Percentiles rank a stretch among this genome's conserved stretches.
Conservation (phyloP, 768 basidiomycete species). For the Agrocybe praecox region DNA sequence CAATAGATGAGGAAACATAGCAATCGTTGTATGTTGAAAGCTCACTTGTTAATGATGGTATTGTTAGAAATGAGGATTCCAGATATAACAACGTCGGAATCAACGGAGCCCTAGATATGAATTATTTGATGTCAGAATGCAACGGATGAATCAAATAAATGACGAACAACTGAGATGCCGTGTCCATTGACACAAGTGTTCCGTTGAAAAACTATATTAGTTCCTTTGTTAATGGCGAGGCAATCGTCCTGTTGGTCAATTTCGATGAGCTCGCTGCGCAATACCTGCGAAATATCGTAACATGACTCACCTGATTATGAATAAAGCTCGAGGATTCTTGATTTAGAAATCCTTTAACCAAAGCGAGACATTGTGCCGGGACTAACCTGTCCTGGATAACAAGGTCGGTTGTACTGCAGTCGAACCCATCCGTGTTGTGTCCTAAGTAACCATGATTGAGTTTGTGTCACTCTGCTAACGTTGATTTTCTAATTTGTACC, state of each 20-base stretch:
- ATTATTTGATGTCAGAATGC: neutral
- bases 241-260: constrained; percentile 52
- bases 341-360: neutral
- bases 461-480: neutral
- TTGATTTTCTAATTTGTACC: constrained; percentile 16
- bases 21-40: neutral
- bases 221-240: constrained; percentile 50
- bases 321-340: constrained; percentile 24
- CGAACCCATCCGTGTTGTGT: constrained; percentile 56
- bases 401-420: constrained; percentile 37
- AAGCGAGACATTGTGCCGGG: neutral
- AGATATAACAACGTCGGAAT: constrained; percentile 46
- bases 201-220: constrained; percentile 47
- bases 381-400: constrained; percentile 43
- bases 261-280: neutral
- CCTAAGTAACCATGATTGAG: constrained; percentile 19
- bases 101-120: constrained; percentile 53
- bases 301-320: constrained; percentile 39
- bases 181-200: constrained; percentile 64
- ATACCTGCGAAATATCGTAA: neutral
- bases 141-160: neutral
- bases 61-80: constrained; percentile 52
- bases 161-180: constrained; percentile 57
- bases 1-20: neutral
- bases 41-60: constrained; percentile 56